Evolutionary conservation across 129 eudicot species (phyloP), one percentile per base, ranked within the genome.

Genomic region (Centaurea solstitialis): DNA sequence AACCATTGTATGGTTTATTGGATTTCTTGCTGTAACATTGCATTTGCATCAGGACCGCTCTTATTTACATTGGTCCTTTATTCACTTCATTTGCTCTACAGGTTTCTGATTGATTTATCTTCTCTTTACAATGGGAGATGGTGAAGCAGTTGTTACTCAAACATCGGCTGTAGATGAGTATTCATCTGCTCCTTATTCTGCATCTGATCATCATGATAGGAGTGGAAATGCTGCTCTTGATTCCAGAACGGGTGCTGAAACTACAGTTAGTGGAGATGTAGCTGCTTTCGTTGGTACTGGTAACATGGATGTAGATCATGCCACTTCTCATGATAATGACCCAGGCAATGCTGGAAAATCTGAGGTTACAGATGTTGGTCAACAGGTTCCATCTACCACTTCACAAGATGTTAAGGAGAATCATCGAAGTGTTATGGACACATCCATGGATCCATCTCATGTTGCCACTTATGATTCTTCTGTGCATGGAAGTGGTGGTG

Each of bases 141-240:
- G 89, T 68, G 91, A 92, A 30, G 80, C 84, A 18, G 82, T 81
- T 62, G 81, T 83, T 59, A 80, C 89, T 67, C 89, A 83, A 79
- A 17, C 91, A 75, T 73, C 91, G 38, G 21, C 87, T 24, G 82
- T 69, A 7, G 70, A 66, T 30, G 81, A 53, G 8, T 45, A 86
- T 75, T 70, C 65, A 24, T 50, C 90, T 15, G 70, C 79, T 7
- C 71, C 72, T 22, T 73, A 87, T 70, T 43, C 83, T 33, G 71
- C 87, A 22, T 22, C 84, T 37, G 89, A 79, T 69, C 17, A 77
- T n/a, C 68, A 65, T 68, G 85, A 74, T 50, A 79, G 66, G 6
- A 78, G 43, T 74, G 6, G 35, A 15, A 61, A 62, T 75, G 72
- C 75, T 74, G 74, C 83, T 59, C 37, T 75, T 28, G 83, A 24